Conservation (phyloP, 2,329 filamentous ascomycete species). For the Microthyrium microscopicum region DNA sequence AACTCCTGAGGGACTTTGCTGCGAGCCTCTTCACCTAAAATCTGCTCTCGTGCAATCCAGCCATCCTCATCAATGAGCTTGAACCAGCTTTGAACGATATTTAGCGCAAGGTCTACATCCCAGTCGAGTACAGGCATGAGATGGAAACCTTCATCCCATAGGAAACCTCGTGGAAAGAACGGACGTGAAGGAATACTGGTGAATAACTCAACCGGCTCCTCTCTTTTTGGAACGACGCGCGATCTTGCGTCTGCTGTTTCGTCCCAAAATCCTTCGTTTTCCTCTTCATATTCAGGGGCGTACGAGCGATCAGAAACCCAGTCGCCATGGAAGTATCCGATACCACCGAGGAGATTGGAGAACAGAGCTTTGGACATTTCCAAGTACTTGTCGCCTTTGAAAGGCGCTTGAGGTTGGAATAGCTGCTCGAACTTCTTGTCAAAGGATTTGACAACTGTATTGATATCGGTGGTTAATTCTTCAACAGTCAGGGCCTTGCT, state of each 20-base stretch:
- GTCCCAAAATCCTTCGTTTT: conserved; percentile 86
- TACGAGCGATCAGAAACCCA: conserved; percentile 75
- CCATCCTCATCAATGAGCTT: conserved; percentile 86
- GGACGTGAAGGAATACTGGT: conserved; percentile 78
- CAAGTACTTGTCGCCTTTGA: conserved; percentile 53
- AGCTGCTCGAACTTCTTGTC: conserved; percentile 50
- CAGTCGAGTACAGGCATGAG: conserved; percentile 77
- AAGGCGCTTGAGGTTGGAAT: conserved; percentile 58
- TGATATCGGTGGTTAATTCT: conserved; percentile 17
- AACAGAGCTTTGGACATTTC: conserved; percentile 72
- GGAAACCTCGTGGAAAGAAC: conserved; percentile 85
- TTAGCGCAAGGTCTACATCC: conserved; percentile 71
- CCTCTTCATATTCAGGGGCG: conserved; percentile 78
- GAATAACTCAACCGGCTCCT: conserved; percentile 74
- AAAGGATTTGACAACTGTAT: conserved; percentile 53
- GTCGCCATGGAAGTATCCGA: conserved; percentile 83
- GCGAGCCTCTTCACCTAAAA: conserved; percentile 71
- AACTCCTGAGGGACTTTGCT: conserved; percentile 84
- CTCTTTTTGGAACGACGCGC: conserved; percentile 48
- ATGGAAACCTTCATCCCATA: conserved; percentile 97
- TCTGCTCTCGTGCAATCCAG: conserved; percentile 92
- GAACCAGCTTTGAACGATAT: conserved; percentile 88
- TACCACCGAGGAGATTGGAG: conserved; percentile 78
- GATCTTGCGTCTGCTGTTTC: conserved; percentile 64
- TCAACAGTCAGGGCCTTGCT: conserved; percentile 23